A percentile compares a stretch with the other conserved stretches of the same genome.
Conservation (phyloP, 2,329 filamentous ascomycete genomes). For the Xylariaceae sp. region DNA sequence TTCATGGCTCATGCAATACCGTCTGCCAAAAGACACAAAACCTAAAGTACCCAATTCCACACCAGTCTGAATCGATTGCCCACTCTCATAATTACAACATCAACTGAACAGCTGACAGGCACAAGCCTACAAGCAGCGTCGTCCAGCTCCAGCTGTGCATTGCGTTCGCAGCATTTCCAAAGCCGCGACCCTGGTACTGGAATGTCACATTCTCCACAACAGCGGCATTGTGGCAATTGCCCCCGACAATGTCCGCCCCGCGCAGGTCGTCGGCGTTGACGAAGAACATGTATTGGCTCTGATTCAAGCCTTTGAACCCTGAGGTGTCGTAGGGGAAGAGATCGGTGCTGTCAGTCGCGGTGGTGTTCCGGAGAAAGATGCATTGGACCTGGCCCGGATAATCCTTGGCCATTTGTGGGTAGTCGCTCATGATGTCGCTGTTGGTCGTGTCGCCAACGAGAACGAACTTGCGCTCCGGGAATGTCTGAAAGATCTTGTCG, state of each 20-base stretch:
- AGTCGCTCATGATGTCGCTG: slow-evolving; percentile 68
- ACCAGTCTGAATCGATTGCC: not conserved
- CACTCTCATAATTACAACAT: not conserved
- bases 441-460: slow-evolving; percentile 75
- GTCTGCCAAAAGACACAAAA: no score
- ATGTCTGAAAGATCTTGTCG: slow-evolving; percentile 69
- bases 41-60: not conserved
- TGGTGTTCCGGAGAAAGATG: slow-evolving; percentile 73
- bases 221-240: slow-evolving; percentile 62
- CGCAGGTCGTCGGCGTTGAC: slow-evolving; percentile 64
- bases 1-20: no score
- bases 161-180: slow-evolving; percentile 33
- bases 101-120: slow-evolving; percentile 9
- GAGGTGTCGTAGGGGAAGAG: slow-evolving; percentile 72
- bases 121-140: slow-evolving; percentile 4
- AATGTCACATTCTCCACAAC: slow-evolving; percentile 71
- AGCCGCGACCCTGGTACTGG: slow-evolving; percentile 54
- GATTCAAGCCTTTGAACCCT: slow-evolving; percentile 64
- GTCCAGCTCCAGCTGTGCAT: slow-evolving; percentile 14
- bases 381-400: slow-evolving; percentile 71
- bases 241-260: slow-evolving; percentile 62
- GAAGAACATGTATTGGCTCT: slow-evolving; percentile 77
- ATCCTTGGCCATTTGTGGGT: slow-evolving; percentile 57
- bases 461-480: slow-evolving; percentile 70
- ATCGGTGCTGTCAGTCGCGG: slow-evolving; percentile 61